These are phyloP conservation scores for Backusella parvicylindrica DNA, from an alignment of 192 early-diverging fungal species.

Conservation along the genomic window DNA sequence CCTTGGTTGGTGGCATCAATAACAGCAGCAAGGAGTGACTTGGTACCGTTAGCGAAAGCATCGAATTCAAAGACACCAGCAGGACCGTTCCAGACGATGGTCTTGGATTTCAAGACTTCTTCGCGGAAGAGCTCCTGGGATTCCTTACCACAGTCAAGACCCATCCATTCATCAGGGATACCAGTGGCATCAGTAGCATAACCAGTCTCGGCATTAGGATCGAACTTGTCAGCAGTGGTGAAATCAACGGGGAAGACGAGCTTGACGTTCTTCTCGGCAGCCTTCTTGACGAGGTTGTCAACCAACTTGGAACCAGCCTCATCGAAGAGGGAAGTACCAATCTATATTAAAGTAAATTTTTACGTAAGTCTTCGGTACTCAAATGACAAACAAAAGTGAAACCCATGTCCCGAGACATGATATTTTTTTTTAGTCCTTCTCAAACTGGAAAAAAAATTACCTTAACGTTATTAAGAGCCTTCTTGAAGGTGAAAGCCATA, in stretches of 20 bases:
- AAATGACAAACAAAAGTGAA: background rate
- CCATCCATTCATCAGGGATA: conserved; percentile 88
- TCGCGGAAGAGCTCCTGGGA: conserved; percentile 69
- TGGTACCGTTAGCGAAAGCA: conserved; percentile 88
- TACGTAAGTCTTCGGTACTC: conserved; percentile 8
- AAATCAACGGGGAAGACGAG: conserved; percentile 91
- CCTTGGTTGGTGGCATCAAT: conserved; percentile 79
- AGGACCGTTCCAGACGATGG: conserved; percentile 98
- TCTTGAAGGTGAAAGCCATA: conserved; percentile 99
- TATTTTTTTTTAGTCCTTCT: background rate
- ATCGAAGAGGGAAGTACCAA: conserved; percentile 93
- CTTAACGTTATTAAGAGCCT: conserved; percentile 79
- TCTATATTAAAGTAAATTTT: conserved; percentile 37
- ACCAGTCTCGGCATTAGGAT: conserved; percentile 75
- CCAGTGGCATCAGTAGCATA: conserved; percentile 85
- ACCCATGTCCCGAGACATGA: conserved; percentile 9
- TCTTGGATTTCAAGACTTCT: conserved; percentile 76
- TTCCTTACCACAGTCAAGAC: conserved; percentile 86
- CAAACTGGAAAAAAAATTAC: conserved; percentile 25
- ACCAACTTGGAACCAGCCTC: conserved; percentile 84
- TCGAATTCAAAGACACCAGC: conserved; percentile 97
- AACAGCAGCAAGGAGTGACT: conserved; percentile 80
- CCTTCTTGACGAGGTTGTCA: conserved; percentile 78
- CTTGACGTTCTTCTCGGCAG: conserved; percentile 85
- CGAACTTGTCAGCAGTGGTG: conserved; percentile 86